Evolutionary conservation across 306 rosid genomes (phyloP), one percentile per base, ranked within the genome.

Genomic region (Casuarina equisetifolia): DNA sequence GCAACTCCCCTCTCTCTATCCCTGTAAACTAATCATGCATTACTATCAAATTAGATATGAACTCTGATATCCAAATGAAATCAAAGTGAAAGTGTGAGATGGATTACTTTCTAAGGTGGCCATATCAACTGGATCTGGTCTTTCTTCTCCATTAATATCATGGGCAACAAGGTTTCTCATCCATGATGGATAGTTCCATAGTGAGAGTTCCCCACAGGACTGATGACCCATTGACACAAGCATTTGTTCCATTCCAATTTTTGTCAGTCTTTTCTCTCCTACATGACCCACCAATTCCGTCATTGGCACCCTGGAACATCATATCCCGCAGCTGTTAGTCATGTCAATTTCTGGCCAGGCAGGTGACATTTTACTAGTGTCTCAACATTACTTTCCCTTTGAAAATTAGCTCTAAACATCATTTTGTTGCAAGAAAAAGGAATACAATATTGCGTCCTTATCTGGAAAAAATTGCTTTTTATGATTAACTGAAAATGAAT

Each of bases 1-100:
- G 93, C 88, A 13, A 92, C 93, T 20, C 86, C 89, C 77, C 96
- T 87, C 86, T 92, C 97, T 83, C 97, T 79, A 20, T 92, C 96
- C 87, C 93, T 88, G 59, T 85, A 92, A 52, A 92, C 93, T 90
- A 51, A 39, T 63, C 4, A 2, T 20, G 38, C 38, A 71, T 69
- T 35, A 59, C 64, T 63, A 63, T 46, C 39, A 36, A 64, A 69
- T 83, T 79, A 85, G 70, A 44, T 40, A 46, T 71, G 39, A 17
- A 40, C 16, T 11, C 7, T 3, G 5, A 15, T 16, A 52, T 3
- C 39, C 50, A 16, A 69, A 17, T 50, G 32, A 45, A 17, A 0
- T 2, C 52, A 50, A n/a, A 44, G 43, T 13, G 51, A 48, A 38
- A 11, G 15, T 40, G 69, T 43, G 61, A 50, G 3, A 51, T 66